Base-by-base conservation (phyloP, 257 asterid genomes). In the Ligustrum vulgare region DNA sequence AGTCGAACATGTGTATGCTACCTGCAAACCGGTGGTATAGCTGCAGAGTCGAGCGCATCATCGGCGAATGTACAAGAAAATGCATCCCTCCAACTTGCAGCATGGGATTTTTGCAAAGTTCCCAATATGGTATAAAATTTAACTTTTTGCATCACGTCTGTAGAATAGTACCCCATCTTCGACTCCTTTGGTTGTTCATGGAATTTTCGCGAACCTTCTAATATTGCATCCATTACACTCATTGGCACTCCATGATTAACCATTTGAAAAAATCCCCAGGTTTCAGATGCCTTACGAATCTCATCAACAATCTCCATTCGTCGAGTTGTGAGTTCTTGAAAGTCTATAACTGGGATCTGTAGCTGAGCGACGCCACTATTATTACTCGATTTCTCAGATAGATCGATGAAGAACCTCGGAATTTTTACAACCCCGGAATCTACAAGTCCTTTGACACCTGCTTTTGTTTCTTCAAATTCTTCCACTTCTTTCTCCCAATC, bases 251-350 rank as follows among this genome's bases (percentile, higher is more conserved):
- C 97, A 56, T 91, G 98, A 75, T 87, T 89, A 10, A 86, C 78
- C 78, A 92, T 77, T 74, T 89, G 94, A 80, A 92, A 92, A 62
- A 90, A 90, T 1, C 96, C 97, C 93, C 93, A 91, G 1, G 73
- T 72, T 20, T 76, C 86, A 2, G 91, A 86, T 9, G 92, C 98
- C 16, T 13, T 28, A 0, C 91, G 83, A 23, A 92, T 85, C 73
- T 82, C 89, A 1, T 82, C 89, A 39, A 88, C 71, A 5, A 86
- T 75, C 78, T 73, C 65, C 11, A 9, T 12, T 45, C 92, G 71
- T 28, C 80, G 58, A 23, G 28, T 20, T 8, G 75, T 83, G 18
- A 84, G 16, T 36, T 92, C 89, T 25, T 77, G 72, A 25, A 90
- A 77, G 60, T 92, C 91, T 4, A 89, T 82, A 18, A 78, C 81